These are phyloP conservation scores for Colletotrichum orbiculare DNA, from an alignment of 2,329 filamentous ascomycete species.

Conservation along the genomic window DNA sequence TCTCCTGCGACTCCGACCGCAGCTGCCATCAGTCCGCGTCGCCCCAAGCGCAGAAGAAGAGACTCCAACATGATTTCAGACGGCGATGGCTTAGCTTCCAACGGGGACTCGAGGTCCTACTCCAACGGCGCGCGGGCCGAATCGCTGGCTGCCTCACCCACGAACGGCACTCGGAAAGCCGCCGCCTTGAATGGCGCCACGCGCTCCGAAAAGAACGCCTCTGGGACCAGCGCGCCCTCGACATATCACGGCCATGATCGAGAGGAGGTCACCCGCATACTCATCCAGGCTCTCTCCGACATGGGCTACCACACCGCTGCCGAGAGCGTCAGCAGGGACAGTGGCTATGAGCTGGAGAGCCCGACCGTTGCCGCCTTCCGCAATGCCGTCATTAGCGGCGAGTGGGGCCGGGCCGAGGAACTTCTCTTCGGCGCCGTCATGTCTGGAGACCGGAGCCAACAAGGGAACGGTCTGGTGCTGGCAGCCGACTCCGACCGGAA, in stretches of 20 bases:
- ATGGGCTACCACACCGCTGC: constrained; percentile 88
- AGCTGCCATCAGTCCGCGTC: constrained; percentile 41
- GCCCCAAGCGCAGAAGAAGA: constrained; percentile 67
- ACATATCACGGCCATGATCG: constrained; percentile 86
- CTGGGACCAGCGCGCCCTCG: constrained; percentile 41
- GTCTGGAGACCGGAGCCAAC: constrained; percentile 46
- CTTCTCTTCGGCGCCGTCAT: constrained; percentile 70
- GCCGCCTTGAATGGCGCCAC: constrained; percentile 39
- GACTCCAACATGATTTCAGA: constrained; percentile 72
- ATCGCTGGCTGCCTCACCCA: constrained; percentile 43
- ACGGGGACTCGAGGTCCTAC: constrained; percentile 63
- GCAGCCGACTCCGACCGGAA: constrained; percentile 79
- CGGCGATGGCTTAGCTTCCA: constrained; percentile 60
- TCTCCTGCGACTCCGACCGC: constrained; percentile 36
- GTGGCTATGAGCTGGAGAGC: constrained; percentile 88
- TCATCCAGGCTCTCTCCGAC: constrained; percentile 91
- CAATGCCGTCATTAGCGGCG: constrained; percentile 80
- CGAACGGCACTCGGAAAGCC: constrained; percentile 58
- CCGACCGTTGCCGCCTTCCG: constrained; percentile 88
- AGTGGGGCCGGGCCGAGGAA: constrained; percentile 87
- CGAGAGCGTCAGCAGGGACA: constrained; percentile 79
- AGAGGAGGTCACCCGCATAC: constrained; percentile 90
- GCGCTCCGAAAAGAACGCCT: constrained; percentile 42
- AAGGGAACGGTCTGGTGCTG: constrained; percentile 74
- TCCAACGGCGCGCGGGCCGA: constrained; percentile 69